Conservation (phyloP, 108 stramenopile species). For the Thalassiosira profunda region DNA sequence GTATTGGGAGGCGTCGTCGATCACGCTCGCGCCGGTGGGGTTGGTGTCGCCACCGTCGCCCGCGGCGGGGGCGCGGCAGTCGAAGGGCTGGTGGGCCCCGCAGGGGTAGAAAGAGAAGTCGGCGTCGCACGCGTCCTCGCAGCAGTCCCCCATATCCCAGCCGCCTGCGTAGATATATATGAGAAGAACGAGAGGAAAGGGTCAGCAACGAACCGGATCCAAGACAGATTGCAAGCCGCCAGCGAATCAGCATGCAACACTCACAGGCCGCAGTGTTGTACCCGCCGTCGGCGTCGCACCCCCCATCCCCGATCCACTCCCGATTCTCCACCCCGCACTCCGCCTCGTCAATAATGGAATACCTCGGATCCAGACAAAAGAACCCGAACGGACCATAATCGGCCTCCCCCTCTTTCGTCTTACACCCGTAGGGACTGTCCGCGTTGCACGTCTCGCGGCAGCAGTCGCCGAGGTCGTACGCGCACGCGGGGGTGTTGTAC, state of each 20-base stretch:
- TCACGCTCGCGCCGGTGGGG: not conserved
- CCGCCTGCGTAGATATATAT: conserved; percentile 5
- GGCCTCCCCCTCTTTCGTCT: conserved; percentile 40
- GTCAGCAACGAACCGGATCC: not conserved
- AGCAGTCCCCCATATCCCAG: conserved; percentile 48
- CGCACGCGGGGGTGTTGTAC: conserved; percentile 51
- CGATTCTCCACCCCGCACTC: conserved; percentile 42
- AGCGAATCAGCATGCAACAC: not conserved
- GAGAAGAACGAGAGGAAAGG: not conserved
- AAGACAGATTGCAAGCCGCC: not conserved
- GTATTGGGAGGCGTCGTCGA: not conserved
- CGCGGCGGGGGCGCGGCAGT: conserved; percentile 12
- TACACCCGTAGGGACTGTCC: conserved; percentile 35
- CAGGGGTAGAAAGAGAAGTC: conserved; percentile 46
- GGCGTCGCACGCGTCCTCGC: conserved; percentile 43
- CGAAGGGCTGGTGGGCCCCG: conserved; percentile 34
- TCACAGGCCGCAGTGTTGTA: conserved; percentile 52
- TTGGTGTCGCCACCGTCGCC: not conserved
- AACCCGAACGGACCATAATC: conserved; percentile 53
- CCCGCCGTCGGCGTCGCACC: conserved; percentile 38
- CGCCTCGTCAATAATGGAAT: conserved; percentile 17
- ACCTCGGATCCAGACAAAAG: conserved; percentile 43
- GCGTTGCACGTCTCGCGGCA: conserved; percentile 44
- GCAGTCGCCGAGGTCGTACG: conserved; percentile 50
- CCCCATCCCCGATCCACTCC: conserved; percentile 55